These are phyloP conservation scores for Cyclostephanos invisitatus DNA, from an alignment of 108 stramenopile genomes.

Conservation along the genomic window DNA sequence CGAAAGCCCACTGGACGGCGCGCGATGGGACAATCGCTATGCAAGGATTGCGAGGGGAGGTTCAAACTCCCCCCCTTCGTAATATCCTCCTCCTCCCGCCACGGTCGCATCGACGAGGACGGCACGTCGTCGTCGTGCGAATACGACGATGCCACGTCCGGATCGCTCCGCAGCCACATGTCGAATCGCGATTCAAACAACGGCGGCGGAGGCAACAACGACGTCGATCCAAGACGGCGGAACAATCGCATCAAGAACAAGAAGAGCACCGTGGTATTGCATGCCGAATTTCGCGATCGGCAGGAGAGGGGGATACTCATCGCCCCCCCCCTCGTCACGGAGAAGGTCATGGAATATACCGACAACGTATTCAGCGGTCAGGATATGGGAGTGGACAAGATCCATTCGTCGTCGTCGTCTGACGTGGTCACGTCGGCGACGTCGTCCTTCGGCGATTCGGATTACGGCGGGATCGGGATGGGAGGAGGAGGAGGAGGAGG, in stretches of 20 bases:
- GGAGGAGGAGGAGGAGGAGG: background rate
- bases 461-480: background rate
- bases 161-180: background rate
- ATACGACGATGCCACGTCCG: background rate
- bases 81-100: background rate
- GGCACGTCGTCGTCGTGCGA: background rate
- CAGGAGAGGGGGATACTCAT: conserved; percentile 2
- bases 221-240: conserved; percentile 17
- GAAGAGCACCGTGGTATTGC: conserved; percentile 37
- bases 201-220: too few relatives aligned
- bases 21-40: conserved; percentile 37
- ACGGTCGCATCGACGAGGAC: background rate
- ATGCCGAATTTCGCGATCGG: conserved; percentile 40
- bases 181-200: background rate
- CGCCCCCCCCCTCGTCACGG: conserved; percentile 20
- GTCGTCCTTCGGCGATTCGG: background rate
- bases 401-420: background rate
- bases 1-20: too few relatives aligned
- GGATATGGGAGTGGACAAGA: conserved; percentile 33
- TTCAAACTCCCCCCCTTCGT: background rate
- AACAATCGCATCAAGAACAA: conserved; percentile 34
- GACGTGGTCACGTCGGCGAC: background rate
- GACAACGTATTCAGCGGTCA: conserved; percentile 42
- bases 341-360: conserved; percentile 27
- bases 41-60: conserved; percentile 24